Conservation (phyloP, 768 basidiomycete species). For the Naematelia aurantialba region DNA sequence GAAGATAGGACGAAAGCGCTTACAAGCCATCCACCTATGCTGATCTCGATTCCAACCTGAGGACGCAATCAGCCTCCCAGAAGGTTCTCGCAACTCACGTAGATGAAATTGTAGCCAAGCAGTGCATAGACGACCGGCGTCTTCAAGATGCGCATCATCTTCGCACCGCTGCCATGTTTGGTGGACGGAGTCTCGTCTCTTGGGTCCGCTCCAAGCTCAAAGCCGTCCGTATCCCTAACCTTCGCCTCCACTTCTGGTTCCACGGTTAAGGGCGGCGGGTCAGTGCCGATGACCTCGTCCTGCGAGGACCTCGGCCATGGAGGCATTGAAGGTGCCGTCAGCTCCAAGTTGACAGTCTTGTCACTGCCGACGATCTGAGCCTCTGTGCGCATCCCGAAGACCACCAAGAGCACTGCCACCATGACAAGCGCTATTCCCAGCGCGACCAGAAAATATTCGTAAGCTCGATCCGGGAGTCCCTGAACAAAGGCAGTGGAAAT, state of each 20-base stretch:
- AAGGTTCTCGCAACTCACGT: conserved; percentile 28
- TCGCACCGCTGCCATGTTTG: conserved; percentile 5
- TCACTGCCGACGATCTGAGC: conserved; percentile 56
- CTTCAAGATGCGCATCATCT: conserved; percentile 24
- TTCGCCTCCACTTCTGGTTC: no score
- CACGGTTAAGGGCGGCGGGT: not conserved
- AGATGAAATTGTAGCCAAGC: conserved; percentile 36
- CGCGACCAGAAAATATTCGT: conserved; percentile 67
- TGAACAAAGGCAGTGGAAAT: conserved; percentile 67
- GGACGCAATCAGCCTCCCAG: no score
- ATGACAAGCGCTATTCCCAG: conserved; percentile 65
- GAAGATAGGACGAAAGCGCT: conserved; percentile 12
- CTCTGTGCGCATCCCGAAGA: conserved; percentile 65
- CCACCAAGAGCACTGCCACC: conserved; percentile 54
- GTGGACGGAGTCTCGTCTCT: not conserved
- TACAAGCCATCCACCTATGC: conserved; percentile 35
- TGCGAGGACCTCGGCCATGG: not conserved
- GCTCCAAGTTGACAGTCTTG: not conserved
- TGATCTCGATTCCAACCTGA: conserved; percentile 42
- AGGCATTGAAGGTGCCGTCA: not conserved
- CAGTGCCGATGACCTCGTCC: not conserved
- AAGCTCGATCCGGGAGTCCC: conserved; percentile 1
- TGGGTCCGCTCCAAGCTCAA: not conserved
- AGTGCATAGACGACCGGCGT: conserved; percentile 26
- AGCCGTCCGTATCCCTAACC: no score